Evolutionary conservation across 352 stramenopile genomes (phyloP), one percentile per base, ranked within the genome.

Genomic region (Stramenopiles sp.): DNA sequence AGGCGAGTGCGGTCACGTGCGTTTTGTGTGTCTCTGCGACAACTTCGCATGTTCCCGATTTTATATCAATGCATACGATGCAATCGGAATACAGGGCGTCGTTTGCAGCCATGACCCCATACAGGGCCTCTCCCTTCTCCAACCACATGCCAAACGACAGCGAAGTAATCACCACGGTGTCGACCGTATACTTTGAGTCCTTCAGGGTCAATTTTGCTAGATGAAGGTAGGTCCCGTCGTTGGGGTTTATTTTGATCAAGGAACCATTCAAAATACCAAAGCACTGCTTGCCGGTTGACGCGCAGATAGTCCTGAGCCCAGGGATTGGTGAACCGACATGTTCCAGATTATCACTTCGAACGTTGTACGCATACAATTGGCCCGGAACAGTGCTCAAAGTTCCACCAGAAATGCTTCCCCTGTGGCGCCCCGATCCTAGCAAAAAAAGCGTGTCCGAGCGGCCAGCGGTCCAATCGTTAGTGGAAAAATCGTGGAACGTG

Each of bases 51-150:
- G 4, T 71, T 2, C 53, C 53, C 2, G 2, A 35, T 4, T 6
- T 4, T 4, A 71, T 71, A 6, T 71, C 53, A 71, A 71, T 71
- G 31, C 31, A 71, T 33, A 71, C 53, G 35, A 71, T 71, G 6
- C 31, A 31, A 71, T 71, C 53, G 2, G 53, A 71, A 6, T 71
- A 6, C 33, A 71, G 2, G 6, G 33, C 53, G 33, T 31, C 31
- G 12, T 31, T 35, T 31, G 31, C 6, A 35, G 33, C 35, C 2
- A 71, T 71, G 33, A 71, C 33, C 4, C 53, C 53, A 71, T 6
- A 71, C 35, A 71, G 6, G 2, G 2, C 35, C 4, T 71, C 53
- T 35, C 6, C 4, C 33, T 33, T 33, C 33, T 71, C 53, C 35
- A 71, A 6, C 53, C 53, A 71, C 35, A 31, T 71, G 35, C 53